These are phyloP conservation scores for Paraphaeosphaeria minitans DNA, from an alignment of 2,329 filamentous ascomycete species.

Conservation along the genomic window DNA sequence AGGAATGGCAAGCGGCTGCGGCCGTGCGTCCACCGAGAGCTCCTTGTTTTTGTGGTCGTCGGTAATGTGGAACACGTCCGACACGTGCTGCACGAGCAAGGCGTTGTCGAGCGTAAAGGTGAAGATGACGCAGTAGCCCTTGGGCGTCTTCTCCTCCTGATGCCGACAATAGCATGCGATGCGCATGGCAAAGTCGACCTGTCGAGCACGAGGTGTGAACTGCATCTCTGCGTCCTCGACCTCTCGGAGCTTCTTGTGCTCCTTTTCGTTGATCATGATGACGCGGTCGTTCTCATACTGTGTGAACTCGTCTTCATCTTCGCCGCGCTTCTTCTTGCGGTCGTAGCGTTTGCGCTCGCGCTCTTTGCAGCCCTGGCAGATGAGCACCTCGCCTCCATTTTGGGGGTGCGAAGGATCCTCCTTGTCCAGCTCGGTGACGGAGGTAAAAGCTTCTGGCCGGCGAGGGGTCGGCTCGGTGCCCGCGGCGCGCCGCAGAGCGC, in stretches of 20 bases:
- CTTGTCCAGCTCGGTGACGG: conserved; percentile 53
- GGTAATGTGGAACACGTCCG: conserved; percentile 87
- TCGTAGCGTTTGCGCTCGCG: conserved; percentile 89
- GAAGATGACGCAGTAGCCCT: conserved; percentile 88
- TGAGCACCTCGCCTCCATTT: conserved; percentile 91
- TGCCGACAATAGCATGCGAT: conserved; percentile 98
- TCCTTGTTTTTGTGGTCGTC: conserved; percentile 85
- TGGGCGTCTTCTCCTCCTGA: conserved; percentile 79
- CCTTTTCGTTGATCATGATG: conserved; percentile 48
- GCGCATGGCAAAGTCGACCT: conserved; percentile 87
- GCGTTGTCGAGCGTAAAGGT: conserved; percentile 84
- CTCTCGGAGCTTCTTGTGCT: conserved; percentile 43
- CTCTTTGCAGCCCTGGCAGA: conserved; percentile 89
- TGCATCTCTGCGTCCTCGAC: conserved; percentile 24
- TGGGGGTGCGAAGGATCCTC: conserved; percentile 74
- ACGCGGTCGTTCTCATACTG: conserved; percentile 54
- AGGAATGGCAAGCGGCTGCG: conserved; percentile 27
- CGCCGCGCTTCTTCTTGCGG: conserved; percentile 91
- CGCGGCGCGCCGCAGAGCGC: conserved; percentile 68
- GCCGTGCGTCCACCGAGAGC: conserved; percentile 26
- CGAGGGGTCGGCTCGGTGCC: conserved; percentile 47
- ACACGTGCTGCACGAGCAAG: conserved; percentile 79
- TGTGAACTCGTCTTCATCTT: conserved; percentile 85
- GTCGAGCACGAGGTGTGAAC: conserved; percentile 59
- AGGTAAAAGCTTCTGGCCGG: conserved; percentile 39